Base-by-base conservation (phyloP, 2,329 filamentous ascomycete genomes). In the Fonsecaea monophora region DNA sequence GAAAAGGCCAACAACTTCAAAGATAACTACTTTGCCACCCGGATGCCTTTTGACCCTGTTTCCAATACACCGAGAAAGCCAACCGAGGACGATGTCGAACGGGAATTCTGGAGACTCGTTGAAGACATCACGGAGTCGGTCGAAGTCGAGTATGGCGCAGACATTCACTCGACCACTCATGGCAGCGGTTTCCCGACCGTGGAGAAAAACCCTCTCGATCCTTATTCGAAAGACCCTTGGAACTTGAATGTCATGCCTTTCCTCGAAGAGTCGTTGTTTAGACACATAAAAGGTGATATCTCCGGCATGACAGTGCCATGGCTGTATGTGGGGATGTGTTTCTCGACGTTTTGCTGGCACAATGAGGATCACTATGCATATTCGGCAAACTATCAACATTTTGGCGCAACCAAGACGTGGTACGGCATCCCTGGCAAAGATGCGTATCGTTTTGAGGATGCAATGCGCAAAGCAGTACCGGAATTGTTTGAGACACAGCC, bases 271-370 rank as follows among this genome's bases (percentile, higher is more conserved):
- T 97, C 94, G 56, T 83, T 99, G 0, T 99, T 99, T 82, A 88
- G 94, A 57, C 92, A 99, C 74, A 98, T 99, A 83, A 98, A 98
- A 78, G 92, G 94, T 0, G 95, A 99, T 75, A 96, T 99, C 61
- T 98, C 95, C 1, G 95, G 95, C 42, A 99, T 99, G 95, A 99
- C 95, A 0, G 94, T 99, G 7, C 95, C 95, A 0, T 99, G 95
- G 95, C 88, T 99, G 3, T 99, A 99, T 76, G 95, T 99, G 3
- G 95, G 95, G 68, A 99, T 99, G 95, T 96, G 96, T 45, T 99
- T 99, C 77, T 99, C 95, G 0, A 98, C 95, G 0, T 99, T 99
- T 76, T 99, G 95, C 79, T 99, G 95, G 95, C 95, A 99, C 77
- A 97, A 97, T 70, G 95, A 99, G 75, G 95, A 99, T 75, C 95